These are phyloP conservation scores for Salpingoeca rosetta DNA, from an alignment of 78 protist genomes.

Conservation along the genomic window DNA sequence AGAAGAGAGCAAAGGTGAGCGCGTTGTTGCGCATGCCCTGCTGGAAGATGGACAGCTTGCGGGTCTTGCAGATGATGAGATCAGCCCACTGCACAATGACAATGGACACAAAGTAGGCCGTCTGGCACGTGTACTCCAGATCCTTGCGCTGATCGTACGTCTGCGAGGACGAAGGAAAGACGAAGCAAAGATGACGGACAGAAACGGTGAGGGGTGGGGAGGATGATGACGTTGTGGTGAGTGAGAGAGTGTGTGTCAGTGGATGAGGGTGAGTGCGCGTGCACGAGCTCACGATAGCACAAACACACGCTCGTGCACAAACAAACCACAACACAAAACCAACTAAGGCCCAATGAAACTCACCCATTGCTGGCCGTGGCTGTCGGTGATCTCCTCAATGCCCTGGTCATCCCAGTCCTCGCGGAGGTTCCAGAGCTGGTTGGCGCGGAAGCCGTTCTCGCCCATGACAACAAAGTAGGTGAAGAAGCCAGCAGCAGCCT, in stretches of 20 bases:
- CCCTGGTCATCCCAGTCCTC: slow-evolving; percentile 6
- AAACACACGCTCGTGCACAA: slow-evolving; percentile 11
- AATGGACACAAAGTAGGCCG: slow-evolving; percentile 70
- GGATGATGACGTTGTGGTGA: too few relatives aligned
- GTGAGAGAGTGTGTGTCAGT: background rate
- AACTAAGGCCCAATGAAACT: too few relatives aligned
- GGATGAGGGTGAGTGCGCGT: too few relatives aligned
- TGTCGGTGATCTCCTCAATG: slow-evolving; percentile 1
- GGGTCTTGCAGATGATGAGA: slow-evolving; percentile 72
- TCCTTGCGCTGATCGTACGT: background rate
- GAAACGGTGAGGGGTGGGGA: background rate
- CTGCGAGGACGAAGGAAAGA: too few relatives aligned
- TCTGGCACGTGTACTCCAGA: slow-evolving; percentile 44
- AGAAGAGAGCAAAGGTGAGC: slow-evolving; percentile 59
- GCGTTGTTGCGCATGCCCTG: slow-evolving; percentile 57
- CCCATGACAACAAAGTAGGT: slow-evolving; percentile 43
- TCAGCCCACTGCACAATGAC: slow-evolving; percentile 72
- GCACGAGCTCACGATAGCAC: background rate
- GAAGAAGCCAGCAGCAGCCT: slow-evolving; percentile 68
- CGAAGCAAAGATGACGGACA: too few relatives aligned
- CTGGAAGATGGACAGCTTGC: slow-evolving; percentile 61
- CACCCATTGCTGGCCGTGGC: background rate
- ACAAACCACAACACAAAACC: too few relatives aligned
- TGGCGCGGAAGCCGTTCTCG: slow-evolving; percentile 7
- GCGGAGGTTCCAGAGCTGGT: background rate